These are phyloP conservation scores for Botryotinia globosa DNA, from an alignment of 2,329 filamentous ascomycete species.

Conservation along the genomic window DNA sequence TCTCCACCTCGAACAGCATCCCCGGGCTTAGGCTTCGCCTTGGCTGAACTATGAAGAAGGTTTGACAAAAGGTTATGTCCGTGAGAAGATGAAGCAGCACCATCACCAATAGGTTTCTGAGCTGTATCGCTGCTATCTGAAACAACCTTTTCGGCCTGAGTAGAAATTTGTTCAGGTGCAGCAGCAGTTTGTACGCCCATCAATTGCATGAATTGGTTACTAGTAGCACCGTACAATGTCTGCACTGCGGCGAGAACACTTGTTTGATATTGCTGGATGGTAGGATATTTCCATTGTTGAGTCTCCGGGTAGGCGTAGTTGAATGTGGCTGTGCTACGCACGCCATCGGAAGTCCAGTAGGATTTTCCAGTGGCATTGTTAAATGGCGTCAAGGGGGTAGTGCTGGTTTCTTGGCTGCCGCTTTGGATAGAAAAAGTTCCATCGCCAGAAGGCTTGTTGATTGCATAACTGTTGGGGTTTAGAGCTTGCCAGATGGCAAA, in stretches of 20 bases:
- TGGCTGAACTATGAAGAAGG: neutral
- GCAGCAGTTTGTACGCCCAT: neutral
- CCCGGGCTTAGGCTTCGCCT: neutral
- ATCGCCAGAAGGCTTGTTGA: slow-evolving; percentile 51
- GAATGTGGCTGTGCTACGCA: slow-evolving; percentile 45
- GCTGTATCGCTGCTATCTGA: neutral
- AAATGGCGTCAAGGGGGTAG: slow-evolving; percentile 66
- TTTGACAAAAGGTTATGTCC: neutral
- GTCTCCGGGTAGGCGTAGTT: slow-evolving; percentile 75
- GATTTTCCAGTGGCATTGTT: slow-evolving; percentile 43
- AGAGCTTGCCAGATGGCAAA: slow-evolving; percentile 76
- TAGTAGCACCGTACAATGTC: slow-evolving; percentile 27
- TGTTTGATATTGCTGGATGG: slow-evolving; percentile 24
- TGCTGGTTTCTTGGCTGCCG: slow-evolving; percentile 53
- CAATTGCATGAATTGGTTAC: slow-evolving; percentile 23
- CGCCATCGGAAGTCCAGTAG: slow-evolving; percentile 28
- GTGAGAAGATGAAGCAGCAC: neutral
- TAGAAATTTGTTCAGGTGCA: neutral
- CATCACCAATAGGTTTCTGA: neutral
- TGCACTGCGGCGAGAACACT: slow-evolving; percentile 25
- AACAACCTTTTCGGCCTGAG: neutral
- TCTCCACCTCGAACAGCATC: slow-evolving; percentile 14
- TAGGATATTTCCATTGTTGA: slow-evolving; percentile 28
- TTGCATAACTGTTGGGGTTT: slow-evolving; percentile 65
- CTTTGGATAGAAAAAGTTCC: slow-evolving; percentile 59